Conservation (phyloP, 2,329 filamentous ascomycete genomes). For the Penicillium occitanis region DNA sequence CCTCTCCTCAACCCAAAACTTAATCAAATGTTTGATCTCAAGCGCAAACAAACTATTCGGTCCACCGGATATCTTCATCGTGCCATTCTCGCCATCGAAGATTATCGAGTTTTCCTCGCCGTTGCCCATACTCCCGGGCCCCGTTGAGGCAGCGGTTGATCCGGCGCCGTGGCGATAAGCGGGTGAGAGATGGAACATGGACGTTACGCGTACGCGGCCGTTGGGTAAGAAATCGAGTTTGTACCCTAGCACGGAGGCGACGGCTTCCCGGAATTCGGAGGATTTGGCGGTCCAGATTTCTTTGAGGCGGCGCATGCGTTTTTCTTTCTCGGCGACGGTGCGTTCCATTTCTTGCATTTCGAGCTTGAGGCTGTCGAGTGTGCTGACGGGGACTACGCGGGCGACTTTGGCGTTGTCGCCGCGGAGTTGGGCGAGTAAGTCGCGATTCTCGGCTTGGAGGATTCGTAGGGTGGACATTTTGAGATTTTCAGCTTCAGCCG, state of each 20-base stretch:
- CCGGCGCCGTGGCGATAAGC: constrained; percentile 45
- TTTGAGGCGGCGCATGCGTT: constrained; percentile 80
- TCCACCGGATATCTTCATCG: constrained; percentile 96
- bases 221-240: constrained; percentile 96
- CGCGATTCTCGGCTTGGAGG: constrained; percentile 78
- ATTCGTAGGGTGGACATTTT: constrained; percentile 76
- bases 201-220: constrained; percentile 89
- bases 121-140: constrained; percentile 46
- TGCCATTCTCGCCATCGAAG: constrained; percentile 90
- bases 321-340: constrained; percentile 68
- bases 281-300: constrained; percentile 91
- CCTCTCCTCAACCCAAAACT: constrained; percentile 93
- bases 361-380: constrained; percentile 71
- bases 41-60: constrained; percentile 81
- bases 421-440: constrained; percentile 72
- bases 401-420: constrained; percentile 49
- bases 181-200: constrained; percentile 72
- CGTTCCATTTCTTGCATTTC: constrained; percentile 72
- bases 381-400: constrained; percentile 71
- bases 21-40: constrained; percentile 81
- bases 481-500: constrained; percentile 77
- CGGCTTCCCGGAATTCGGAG: constrained; percentile 91
- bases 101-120: constrained; percentile 62
- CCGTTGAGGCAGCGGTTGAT: constrained; percentile 43
- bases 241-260: constrained; percentile 89